Evolutionary conservation across 805 yeast species (phyloP), one percentile per base, ranked within the genome.

Genomic region (Wickerhamomyces chaumierensis): DNA sequence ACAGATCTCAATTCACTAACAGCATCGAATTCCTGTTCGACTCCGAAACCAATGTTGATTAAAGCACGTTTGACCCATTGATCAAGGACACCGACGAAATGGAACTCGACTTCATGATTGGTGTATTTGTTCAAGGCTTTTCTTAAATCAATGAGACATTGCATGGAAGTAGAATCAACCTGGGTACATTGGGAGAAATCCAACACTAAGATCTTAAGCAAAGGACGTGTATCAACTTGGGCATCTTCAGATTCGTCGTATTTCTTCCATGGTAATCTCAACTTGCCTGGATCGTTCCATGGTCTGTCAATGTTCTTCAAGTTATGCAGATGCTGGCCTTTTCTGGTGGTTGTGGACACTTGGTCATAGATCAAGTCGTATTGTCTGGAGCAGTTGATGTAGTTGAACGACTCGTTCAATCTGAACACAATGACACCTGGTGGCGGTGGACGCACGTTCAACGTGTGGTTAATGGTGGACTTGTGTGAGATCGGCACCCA

Each of bases 221-320:
- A 44, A 9, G 96, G 95, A 51, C 90, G 69, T 2, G 58, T 50
- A 46, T 81, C 79, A 18, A 45, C 63, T 9, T 16, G 9, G 9
- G 42, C 48, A 9, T 11, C 5, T 5, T 38, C 46, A 9, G 43
- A 48, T 36, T 36, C 50, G 14, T 36, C 41, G 33, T 53, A 45
- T 25, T 51, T 46, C 25, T 42, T 48, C 43, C 49, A 47, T 34
- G 49, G 51, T 17, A 56, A 53, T 2, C 43, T 43, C 27, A 66
- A 62, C 27, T 75, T 83, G 45, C 94, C 94, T 15, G 87, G 87
- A 52, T 87, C 90, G 55, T 87, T 87, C 95, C 96, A 88, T 16
- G 95, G 88, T 46, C 87, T 71, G 40, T 80, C 79, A 41, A 65
- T 47, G 48, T 65, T 53, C 40, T 49, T 57, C 36, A 54, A 44